Conservation (phyloP, 306 rosid species). For the Abrus pulchellus region DNA sequence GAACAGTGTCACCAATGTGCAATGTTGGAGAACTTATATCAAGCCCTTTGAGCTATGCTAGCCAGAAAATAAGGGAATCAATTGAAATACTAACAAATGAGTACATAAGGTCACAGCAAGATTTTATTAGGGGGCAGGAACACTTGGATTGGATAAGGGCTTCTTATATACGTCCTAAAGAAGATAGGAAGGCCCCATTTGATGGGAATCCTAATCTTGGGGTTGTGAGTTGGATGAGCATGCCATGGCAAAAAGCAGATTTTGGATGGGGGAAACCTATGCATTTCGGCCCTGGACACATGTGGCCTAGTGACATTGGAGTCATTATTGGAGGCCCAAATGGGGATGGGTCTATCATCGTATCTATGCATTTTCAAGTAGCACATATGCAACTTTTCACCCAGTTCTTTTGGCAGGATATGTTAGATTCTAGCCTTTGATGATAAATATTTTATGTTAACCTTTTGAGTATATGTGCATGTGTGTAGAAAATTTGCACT, state of each 20-base stretch:
- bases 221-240: constrained; percentile 17
- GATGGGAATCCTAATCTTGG: constrained; percentile 24
- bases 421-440: neutral
- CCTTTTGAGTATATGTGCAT: no score
- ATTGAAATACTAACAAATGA: neutral
- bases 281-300: neutral
- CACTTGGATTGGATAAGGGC: neutral
- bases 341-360: neutral
- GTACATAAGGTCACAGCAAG: constrained; percentile 16
- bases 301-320: neutral
- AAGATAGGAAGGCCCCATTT: neutral
- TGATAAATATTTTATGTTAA: neutral
- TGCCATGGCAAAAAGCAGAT: neutral
- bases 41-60: constrained; percentile 13
- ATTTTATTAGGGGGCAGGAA: neutral
- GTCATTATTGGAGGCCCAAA: neutral
- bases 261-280: neutral
- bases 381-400: neutral
- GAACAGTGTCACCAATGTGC: neutral
- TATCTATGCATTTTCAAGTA: neutral
- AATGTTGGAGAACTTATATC: neutral
- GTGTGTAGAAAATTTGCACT: no score
- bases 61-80: constrained; percentile 22
- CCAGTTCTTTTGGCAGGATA: neutral
- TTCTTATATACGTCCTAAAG: no score